A percentile compares a stretch with the other conserved stretches of the same genome.
These are phyloP conservation scores for Helicocarpus griseus DNA, from an alignment of 2,329 filamentous ascomycete genomes.

Conservation along the genomic window DNA sequence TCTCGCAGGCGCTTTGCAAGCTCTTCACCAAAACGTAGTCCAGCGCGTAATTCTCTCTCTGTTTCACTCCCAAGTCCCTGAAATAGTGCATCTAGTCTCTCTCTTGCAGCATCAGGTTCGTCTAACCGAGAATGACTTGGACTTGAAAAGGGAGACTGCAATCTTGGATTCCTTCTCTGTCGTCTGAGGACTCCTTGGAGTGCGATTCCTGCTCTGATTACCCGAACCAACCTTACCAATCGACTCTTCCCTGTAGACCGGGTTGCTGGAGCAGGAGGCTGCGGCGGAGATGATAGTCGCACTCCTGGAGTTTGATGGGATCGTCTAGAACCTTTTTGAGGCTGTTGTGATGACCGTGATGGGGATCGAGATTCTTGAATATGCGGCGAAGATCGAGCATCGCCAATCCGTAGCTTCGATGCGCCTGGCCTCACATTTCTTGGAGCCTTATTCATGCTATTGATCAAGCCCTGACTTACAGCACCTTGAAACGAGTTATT, in stretches of 20 bases:
- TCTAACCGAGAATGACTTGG: conserved; percentile 7
- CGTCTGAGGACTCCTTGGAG: conserved; percentile 26
- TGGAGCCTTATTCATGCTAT: conserved; percentile 5
- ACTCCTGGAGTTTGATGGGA: background rate
- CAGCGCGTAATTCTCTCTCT: conserved; percentile 31
- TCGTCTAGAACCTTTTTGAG: background rate
- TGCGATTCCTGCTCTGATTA: conserved; percentile 29
- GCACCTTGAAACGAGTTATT: conserved; percentile 21
- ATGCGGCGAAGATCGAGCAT: background rate
- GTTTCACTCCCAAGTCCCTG: conserved; percentile 28
- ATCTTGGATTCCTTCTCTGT: conserved; percentile 8
- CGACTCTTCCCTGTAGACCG: conserved; percentile 13
- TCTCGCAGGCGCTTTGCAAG: conserved; percentile 28
- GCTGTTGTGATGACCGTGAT: background rate
- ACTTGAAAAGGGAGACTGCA: conserved; percentile 9
- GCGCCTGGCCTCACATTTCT: conserved; percentile 5
- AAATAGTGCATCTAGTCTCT: conserved; percentile 27
- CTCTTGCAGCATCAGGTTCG: conserved; percentile 17
- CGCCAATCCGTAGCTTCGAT: conserved; percentile 4
- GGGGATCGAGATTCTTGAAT: background rate
- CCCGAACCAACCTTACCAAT: conserved; percentile 21
- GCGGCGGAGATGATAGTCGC: conserved; percentile 7
- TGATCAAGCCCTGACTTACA: background rate
- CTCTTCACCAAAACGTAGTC: conserved; percentile 34
- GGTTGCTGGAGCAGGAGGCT: conserved; percentile 11